Evolutionary conservation across 306 rosid genomes (phyloP), one percentile per base, ranked within the genome.

Genomic region (Prunus davidiana): DNA sequence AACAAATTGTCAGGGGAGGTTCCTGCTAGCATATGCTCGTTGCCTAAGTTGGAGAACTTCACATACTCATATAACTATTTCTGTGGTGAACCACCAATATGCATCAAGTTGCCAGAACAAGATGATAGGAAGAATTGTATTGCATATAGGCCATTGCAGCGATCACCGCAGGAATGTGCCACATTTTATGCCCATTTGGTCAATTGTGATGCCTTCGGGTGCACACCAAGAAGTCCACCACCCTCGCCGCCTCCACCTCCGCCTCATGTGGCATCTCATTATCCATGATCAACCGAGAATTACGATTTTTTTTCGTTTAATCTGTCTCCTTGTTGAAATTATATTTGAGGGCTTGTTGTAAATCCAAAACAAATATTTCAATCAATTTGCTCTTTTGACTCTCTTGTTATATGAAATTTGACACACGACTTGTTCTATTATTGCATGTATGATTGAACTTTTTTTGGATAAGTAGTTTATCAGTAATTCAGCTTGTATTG

Each of bases 11-110:
- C 92, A 8, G 96, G 98, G 2, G 60, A 45, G 0, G 76, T 94
- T 84, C 97, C 97, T 1, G 87, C 77, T 46, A 80, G 87, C 69
- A 20, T 92, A 0, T 94, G 98, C 70, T 57, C 34, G 43, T 79
- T 94, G 89, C 90, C 89, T 1, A 89, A 83, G 81, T 73, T 94
- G 87, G 85, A 92, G 81, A 91, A 90, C 32, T 94, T 94, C 43
- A 90, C 94, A 3, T 92, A 84, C 74, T 91, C 96, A 0, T 63
- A 70, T n/a, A 94, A 94, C 69, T 94, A 83, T 74, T 87, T 94
- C 79, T 86, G 89, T 50, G 61, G 58, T 12, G 92, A 94, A 60
- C 79, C 96, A 5, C 60, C 79, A 16, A 5, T 12, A 22, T 91
- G 98, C 74, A 76, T 85, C 5, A 89, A 87, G 79, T 64, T 94